Evolutionary conservation across 2,329 filamentous ascomycete species (phyloP).

Genomic region (Pseudogymnoascus sp.): DNA sequence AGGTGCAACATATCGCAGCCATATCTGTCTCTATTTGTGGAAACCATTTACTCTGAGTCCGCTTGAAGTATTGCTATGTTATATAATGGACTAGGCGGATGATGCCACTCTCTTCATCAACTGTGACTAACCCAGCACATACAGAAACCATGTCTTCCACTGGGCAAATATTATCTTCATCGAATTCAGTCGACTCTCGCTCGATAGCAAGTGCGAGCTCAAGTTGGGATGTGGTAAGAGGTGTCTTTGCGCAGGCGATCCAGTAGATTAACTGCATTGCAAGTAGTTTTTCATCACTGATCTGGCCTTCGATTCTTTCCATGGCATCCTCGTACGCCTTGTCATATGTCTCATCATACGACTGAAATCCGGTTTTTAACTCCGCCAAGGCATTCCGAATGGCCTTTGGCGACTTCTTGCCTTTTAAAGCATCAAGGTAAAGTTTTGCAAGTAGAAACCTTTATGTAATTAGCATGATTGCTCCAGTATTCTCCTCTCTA

Average conservation of each 20-base stretch:
- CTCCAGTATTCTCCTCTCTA: neutral
- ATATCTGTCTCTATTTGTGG: constrained; percentile 14
- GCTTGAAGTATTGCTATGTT: constrained; percentile 37
- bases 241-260: constrained; percentile 18
- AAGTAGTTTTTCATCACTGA: constrained; percentile 19
- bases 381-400: constrained; percentile 25
- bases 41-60: constrained; percentile 11
- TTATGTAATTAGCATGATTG: neutral
- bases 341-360: constrained; percentile 14
- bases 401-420: constrained; percentile 22
- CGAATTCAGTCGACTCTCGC: constrained; percentile 15
- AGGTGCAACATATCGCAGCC: constrained; percentile 19
- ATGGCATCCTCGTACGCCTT: constrained; percentile 25
- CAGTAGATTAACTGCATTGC: constrained; percentile 27
- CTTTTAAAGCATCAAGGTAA: constrained; percentile 26
- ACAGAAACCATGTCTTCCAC: constrained; percentile 14
- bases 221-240: constrained; percentile 25
- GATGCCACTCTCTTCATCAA: constrained; percentile 18
- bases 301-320: constrained; percentile 28
- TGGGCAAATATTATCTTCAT: constrained; percentile 19
- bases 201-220: constrained; percentile 30
- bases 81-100: constrained; percentile 21
- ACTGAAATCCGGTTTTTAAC: constrained; percentile 23
- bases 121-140: constrained; percentile 20
- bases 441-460: constrained; percentile 25